These are phyloP conservation scores for Coelastrella sp. DNA, from an alignment of 139 green algal genomes.

Conservation along the genomic window DNA sequence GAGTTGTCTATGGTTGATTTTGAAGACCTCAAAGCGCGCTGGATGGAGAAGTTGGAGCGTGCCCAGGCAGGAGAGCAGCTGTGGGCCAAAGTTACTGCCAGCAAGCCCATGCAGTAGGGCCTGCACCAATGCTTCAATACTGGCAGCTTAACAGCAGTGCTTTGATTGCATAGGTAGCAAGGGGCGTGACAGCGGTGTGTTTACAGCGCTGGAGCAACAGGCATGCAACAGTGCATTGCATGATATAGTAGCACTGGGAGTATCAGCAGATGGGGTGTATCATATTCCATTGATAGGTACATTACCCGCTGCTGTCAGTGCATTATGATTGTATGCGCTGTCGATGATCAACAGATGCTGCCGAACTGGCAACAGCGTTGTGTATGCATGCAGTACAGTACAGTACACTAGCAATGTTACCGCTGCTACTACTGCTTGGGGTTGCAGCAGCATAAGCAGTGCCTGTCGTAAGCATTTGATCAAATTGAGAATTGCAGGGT, in stretches of 20 bases:
- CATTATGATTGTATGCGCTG: too few species aligned
- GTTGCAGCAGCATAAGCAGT: neutral
- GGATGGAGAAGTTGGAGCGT: slow-evolving; percentile 80
- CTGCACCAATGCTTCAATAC: neutral
- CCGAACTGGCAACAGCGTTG: too few species aligned
- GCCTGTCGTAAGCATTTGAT: too few species aligned
- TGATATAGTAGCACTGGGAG: too few species aligned
- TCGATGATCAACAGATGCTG: neutral
- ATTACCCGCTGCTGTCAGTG: too few species aligned
- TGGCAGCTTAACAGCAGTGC: neutral
- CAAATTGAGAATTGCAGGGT: too few species aligned
- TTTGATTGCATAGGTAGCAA: neutral
- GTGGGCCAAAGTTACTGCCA: slow-evolving; percentile 76
- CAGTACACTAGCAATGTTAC: neutral
- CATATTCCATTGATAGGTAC: too few species aligned
- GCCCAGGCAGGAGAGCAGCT: slow-evolving; percentile 71
- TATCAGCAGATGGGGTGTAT: too few species aligned
- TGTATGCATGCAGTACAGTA: neutral
- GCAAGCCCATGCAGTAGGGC: slow-evolving; percentile 3
- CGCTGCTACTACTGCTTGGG: neutral
- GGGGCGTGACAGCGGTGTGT: neutral
- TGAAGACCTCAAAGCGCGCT: slow-evolving; percentile 67
- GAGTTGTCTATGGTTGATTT: slow-evolving; percentile 66
- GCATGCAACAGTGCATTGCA: too few species aligned
- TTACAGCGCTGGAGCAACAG: too few species aligned